Conservation (phyloP, 2,329 filamentous ascomycete species). For the Penicillium sp. region DNA sequence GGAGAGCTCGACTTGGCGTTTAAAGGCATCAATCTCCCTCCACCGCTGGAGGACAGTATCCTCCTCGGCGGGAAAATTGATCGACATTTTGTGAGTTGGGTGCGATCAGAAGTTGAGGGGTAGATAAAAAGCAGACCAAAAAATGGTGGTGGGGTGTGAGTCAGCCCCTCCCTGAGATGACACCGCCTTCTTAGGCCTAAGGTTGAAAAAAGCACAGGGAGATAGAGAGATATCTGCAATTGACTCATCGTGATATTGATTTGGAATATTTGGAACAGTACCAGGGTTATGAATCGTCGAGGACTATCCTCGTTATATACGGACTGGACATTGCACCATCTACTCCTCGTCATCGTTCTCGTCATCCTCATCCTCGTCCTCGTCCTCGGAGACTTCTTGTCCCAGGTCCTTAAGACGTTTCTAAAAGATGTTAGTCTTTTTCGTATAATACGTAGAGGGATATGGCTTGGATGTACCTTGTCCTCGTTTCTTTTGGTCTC, state of each 20-base stretch:
- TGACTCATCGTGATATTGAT: not conserved
- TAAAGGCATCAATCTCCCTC: slow-evolving; percentile 89
- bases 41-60: slow-evolving; percentile 77
- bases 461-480: slow-evolving; percentile 52
- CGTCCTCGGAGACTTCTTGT: slow-evolving; percentile 68
- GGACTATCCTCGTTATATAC: slow-evolving; percentile 1
- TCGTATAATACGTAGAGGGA: not conserved
- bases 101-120: slow-evolving; percentile 22
- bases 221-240: not conserved
- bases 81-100: slow-evolving; percentile 58
- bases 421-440: slow-evolving; percentile 41
- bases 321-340: slow-evolving; percentile 22
- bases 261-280: not conserved
- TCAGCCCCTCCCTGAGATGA: not conserved
- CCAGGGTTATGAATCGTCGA: not conserved
- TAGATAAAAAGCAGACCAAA: slow-evolving; percentile 5
- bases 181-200: slow-evolving; percentile 6
- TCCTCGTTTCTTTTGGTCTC: slow-evolving; percentile 72
- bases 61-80: slow-evolving; percentile 91
- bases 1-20: slow-evolving; percentile 80
- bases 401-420: slow-evolving; percentile 61
- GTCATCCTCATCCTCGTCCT: slow-evolving; percentile 55
- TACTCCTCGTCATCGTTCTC: slow-evolving; percentile 50
- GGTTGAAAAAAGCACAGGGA: too few relatives aligned
- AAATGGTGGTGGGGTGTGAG: not conserved